Evolutionary conservation across 2,329 filamentous ascomycete species (phyloP).

Genomic region (Scytalidium sp.): DNA sequence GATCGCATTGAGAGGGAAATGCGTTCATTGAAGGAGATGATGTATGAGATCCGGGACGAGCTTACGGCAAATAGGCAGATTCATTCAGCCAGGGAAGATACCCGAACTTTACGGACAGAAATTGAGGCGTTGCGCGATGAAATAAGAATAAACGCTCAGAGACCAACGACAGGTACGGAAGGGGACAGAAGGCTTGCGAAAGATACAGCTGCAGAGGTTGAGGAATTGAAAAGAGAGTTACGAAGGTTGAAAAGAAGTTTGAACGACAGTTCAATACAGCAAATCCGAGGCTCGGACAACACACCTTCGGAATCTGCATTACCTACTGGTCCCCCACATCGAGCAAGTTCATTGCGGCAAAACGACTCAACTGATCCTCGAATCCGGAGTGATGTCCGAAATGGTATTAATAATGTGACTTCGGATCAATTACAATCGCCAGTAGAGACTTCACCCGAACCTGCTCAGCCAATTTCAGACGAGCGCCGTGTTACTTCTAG

Average conservation of each 20-base stretch:
- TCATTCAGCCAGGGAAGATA: conserved; percentile 2
- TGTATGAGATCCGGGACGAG: conserved; percentile 23
- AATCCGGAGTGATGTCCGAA: not conserved
- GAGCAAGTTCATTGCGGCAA: not conserved
- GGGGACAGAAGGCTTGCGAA: not conserved
- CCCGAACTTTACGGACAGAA: not conserved
- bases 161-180: not conserved
- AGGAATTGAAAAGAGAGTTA: not conserved
- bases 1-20: conserved; percentile 24
- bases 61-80: conserved; percentile 9
- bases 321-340: not conserved
- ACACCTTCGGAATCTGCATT: not conserved
- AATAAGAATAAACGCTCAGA: not conserved
- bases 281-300: not conserved
- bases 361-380: not conserved
- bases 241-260: not conserved
- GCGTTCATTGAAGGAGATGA: conserved; percentile 24
- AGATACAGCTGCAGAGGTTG: not conserved
- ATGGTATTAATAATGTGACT: not conserved
- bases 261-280: not conserved
- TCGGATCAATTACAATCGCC: not conserved
- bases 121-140: conserved; percentile 1
- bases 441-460: not conserved
- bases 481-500: not conserved
- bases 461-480: not conserved